Evolutionary conservation across 768 basidiomycete species (phyloP).

Genomic region (Mycena indigotica): DNA sequence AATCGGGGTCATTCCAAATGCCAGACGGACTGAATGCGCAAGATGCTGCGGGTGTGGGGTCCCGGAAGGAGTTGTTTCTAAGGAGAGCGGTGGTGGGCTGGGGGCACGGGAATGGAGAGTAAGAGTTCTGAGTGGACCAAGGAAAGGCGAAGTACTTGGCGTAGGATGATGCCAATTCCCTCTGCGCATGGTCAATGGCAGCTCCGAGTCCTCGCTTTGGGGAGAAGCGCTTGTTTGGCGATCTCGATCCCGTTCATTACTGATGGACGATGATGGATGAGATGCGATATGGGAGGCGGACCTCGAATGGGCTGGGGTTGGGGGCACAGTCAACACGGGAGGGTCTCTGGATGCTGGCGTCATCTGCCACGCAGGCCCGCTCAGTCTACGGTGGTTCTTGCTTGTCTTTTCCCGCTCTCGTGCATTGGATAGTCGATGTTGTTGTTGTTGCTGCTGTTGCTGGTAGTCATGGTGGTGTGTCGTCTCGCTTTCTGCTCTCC

Average conservation of each 20-base stretch:
- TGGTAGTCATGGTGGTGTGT: conserved; percentile 40
- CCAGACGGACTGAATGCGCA: conserved; percentile 81
- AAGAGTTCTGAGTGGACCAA: conserved; percentile 74
- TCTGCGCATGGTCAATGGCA: conserved; percentile 5
- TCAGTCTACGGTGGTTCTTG: conserved; percentile 47
- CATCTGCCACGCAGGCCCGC: conserved; percentile 60
- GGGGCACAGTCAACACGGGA: conserved; percentile 21
- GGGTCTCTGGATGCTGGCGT: conserved; percentile 41
- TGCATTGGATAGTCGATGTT: conserved; percentile 19
- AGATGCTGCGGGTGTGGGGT: conserved; percentile 61
- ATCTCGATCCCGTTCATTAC: not conserved
- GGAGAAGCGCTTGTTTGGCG: conserved; percentile 15
- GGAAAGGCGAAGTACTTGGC: conserved; percentile 78
- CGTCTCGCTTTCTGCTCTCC: conserved; percentile 74
- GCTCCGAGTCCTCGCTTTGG: conserved; percentile 15
- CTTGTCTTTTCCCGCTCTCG: conserved; percentile 28
- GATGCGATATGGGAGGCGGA: conserved; percentile 44
- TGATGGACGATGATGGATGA: not conserved
- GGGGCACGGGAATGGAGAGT: conserved; percentile 72
- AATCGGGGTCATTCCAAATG: conserved; percentile 93
- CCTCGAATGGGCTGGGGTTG: conserved; percentile 33
- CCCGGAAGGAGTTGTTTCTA: conserved; percentile 44
- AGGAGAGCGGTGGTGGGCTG: conserved; percentile 70
- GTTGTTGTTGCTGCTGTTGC: conserved; percentile 5
- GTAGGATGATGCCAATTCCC: conserved; percentile 43